These are phyloP conservation scores for Guadua angustifolia DNA, from an alignment of 176 grass and related monocot species.

Conservation along the genomic window DNA sequence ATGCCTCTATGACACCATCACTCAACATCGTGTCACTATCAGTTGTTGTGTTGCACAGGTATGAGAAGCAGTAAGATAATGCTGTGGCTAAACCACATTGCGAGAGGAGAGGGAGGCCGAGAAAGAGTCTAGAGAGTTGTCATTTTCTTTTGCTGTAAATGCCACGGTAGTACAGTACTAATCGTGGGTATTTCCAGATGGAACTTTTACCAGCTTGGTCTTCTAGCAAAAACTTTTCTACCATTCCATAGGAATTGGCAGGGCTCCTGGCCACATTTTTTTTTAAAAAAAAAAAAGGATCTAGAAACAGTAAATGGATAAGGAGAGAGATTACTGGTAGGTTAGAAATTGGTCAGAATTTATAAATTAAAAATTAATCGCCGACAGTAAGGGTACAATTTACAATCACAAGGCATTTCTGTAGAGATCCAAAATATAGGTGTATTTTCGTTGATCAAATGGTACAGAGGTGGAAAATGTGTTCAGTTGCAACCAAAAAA, in stretches of 20 bases:
- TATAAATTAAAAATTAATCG: background rate
- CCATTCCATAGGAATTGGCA: background rate
- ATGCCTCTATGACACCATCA: background rate
- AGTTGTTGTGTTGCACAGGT: background rate
- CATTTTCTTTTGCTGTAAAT: constrained; percentile 6
- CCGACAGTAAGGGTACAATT: background rate
- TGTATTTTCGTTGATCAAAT: background rate
- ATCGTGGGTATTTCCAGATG: background rate
- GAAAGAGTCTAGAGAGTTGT: background rate
- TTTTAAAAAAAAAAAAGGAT: background rate
- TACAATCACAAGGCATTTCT: background rate
- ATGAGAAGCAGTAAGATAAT: background rate
- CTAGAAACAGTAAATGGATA: constrained; percentile 7
- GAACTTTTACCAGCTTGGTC: background rate
- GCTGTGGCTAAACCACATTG: too few relatives aligned
- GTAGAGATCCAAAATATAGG: background rate
- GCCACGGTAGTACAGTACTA: background rate
- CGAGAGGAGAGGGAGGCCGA: background rate
- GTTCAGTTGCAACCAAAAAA: background rate
- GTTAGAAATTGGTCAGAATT: background rate
- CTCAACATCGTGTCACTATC: background rate
- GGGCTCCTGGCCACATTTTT: background rate
- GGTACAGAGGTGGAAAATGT: background rate
- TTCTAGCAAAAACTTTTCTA: background rate
- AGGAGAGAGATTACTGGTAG: background rate